Evolutionary conservation across 1,139 yeast genomes (phyloP), one percentile per base, ranked within the genome.

Genomic region (Entelexis paramagnoliae): DNA sequence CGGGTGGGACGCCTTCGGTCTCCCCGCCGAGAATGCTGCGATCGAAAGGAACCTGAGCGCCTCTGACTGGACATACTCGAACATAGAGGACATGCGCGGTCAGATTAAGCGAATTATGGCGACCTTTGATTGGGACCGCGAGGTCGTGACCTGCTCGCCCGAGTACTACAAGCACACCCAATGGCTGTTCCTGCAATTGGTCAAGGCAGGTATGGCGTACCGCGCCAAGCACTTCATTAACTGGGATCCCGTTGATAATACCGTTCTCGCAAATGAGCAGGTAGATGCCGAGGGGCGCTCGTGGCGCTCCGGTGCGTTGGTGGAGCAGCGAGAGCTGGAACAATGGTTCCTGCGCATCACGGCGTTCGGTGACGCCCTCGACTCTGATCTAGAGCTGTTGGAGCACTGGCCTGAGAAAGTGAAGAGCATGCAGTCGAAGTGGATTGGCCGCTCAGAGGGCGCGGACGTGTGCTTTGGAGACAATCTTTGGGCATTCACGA

Each of bases 1-100:
- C 95, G 98, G 98, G 0, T 91, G 97, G 96, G 98, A 91, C 71
- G 95, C 97, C 0, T 91, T 91, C 72, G 98, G 98, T 0, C 72
- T 91, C 39, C 98, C 98, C 0, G 98, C 98, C 0, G 98, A 91
- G 64, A 91, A 91, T 67, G 98, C 98, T 0, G 98, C 98, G 0
- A 80, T 86, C 30, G 96, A 89, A 64, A 71, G 95, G 57, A 80
- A 81, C 0, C 74, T 85, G 16, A 80, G 79, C 58, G 96, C 98
- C 0, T 77, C 79, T 0, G 74, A 68, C 0, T 91, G 98, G 98
- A 91, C 98, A 0, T 72, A 71, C 44, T 62, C 72, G 10, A 91
- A 91, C 64, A 88, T 91, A 24, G 69, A 66, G 1, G 83, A 80
- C 59, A 91, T 91, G 98, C 86, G 83, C 63, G 72, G 71, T 16